Conservation (phyloP, 1,284 basidiomycete species). For the Cerioporus squamosus region DNA sequence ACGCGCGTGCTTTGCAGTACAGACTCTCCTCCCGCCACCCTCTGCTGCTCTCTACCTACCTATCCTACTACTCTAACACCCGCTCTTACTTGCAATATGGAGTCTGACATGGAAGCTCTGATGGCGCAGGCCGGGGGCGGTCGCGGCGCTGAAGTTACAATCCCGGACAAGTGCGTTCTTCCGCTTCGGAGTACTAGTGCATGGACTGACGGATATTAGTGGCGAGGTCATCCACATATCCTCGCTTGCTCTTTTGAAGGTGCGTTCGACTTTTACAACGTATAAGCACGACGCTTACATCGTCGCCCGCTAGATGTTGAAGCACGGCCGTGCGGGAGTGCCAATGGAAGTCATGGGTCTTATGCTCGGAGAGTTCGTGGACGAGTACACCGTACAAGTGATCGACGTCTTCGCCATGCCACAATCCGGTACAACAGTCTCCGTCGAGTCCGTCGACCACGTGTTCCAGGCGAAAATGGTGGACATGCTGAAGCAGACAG, state of each 20-base stretch:
- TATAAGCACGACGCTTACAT: neutral
- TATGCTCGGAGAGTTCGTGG: slow-evolving; percentile 98
- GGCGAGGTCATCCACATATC: slow-evolving; percentile 98
- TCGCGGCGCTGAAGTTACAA: slow-evolving; percentile 50
- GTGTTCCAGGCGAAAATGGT: slow-evolving; percentile 99
- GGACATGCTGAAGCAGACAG: slow-evolving; percentile 99
- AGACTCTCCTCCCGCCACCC: slow-evolving; percentile 4
- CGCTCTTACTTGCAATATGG: slow-evolving; percentile 43
- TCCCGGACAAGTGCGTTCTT: slow-evolving; percentile 73
- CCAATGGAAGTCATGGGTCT: slow-evolving; percentile 99
- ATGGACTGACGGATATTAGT: slow-evolving; percentile 45
- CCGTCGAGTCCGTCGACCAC: slow-evolving; percentile 98
- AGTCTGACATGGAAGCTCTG: slow-evolving; percentile 58
- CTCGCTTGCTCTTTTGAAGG: slow-evolving; percentile 91
- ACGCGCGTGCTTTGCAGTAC: slow-evolving; percentile 27
- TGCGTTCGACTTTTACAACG: slow-evolving; percentile 29
- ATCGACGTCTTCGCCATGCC: slow-evolving; percentile 99
- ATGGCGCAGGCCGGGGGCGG: slow-evolving; percentile 48
- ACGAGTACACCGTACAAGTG: slow-evolving; percentile 97
- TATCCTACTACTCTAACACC: neutral
- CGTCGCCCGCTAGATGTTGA: slow-evolving; percentile 81
- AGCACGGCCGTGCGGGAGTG: slow-evolving; percentile 98
- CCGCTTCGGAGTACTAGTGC: neutral
- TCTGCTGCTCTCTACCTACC: slow-evolving; percentile 1
- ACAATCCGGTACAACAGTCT: slow-evolving; percentile 97